phyloP scores from a whole-genome alignment of 345 rosid species.

The Citrus maxima region DNA sequence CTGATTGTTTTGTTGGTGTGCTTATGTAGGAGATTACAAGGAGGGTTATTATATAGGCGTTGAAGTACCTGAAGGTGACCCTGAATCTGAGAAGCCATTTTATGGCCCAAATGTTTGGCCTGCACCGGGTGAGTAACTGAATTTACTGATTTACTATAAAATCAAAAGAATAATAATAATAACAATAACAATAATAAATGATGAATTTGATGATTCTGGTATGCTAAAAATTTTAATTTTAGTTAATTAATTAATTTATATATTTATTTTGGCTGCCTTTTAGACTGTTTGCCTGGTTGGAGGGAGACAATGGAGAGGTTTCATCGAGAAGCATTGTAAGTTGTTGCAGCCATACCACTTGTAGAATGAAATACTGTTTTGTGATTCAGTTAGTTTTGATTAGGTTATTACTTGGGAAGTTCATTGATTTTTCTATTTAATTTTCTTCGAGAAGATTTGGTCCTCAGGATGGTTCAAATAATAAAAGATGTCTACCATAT shows the following conservation, averaged over 20 bases:
- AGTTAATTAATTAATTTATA: no score
- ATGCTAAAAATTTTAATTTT: not conserved
- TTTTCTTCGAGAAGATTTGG: not conserved
- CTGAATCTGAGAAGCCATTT: slow-evolving; percentile 63
- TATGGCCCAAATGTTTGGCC: slow-evolving; percentile 92
- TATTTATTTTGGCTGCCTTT: not conserved
- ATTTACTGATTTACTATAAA: not conserved
- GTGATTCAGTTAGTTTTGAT: not conserved
- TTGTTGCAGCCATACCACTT: not conserved
- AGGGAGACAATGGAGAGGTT: slow-evolving; percentile 78
- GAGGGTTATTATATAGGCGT: slow-evolving; percentile 88
- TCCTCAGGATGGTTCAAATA: not conserved
- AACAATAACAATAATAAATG: no score
- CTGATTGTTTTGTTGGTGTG: not conserved
- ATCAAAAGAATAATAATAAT: not conserved
- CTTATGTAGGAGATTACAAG: slow-evolving; percentile 69
- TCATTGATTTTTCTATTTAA: not conserved
- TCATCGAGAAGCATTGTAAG: slow-evolving; percentile 73
- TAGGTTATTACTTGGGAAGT: no score
- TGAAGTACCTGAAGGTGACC: slow-evolving; percentile 67
- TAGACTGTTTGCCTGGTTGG: slow-evolving; percentile 76
- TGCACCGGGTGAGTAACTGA: slow-evolving; percentile 34
- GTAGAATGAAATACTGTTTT: not conserved
- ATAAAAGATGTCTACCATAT: not conserved
- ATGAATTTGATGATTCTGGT: no score